Conservation (phyloP, 208 protist genomes). For the Trypanosoma mega region DNA sequence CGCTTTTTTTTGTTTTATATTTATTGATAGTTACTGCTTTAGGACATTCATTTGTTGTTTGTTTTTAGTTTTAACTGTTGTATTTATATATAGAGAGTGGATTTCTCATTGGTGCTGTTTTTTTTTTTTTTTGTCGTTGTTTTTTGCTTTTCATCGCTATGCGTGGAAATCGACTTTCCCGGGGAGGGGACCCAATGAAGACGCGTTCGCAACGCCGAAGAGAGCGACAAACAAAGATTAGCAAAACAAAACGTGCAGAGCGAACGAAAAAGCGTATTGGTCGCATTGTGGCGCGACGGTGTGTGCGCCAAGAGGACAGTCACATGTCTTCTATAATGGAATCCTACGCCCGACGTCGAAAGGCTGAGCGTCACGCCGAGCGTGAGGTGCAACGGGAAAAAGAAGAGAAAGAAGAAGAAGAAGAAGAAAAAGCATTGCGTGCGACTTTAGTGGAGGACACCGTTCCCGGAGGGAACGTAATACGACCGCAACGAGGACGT, state of each 20-base stretch:
- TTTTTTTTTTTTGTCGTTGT: background rate
- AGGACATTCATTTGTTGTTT: slow-evolving; percentile 4
- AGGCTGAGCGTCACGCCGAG: slow-evolving; percentile 68
- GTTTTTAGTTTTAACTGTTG: slow-evolving; percentile 2
- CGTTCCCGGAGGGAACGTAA: no score
- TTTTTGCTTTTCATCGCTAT: slow-evolving; percentile 28
- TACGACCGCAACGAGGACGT: no score
- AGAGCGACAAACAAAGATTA: slow-evolving; percentile 64
- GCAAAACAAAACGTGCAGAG: slow-evolving; percentile 57
- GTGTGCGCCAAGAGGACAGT: slow-evolving; percentile 53
- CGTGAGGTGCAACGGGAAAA: slow-evolving; percentile 22
- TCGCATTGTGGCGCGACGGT: slow-evolving; percentile 52
- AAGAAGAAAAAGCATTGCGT: slow-evolving; percentile 5
- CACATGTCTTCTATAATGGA: slow-evolving; percentile 88
- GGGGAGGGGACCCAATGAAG: slow-evolving; percentile 82
- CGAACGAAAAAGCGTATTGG: slow-evolving; percentile 60
- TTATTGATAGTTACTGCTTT: background rate
- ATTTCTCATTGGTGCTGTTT: background rate
- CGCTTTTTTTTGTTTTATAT: slow-evolving; percentile 16
- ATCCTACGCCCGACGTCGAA: slow-evolving; percentile 76
- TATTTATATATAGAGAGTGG: no score
- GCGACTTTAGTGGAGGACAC: no score
- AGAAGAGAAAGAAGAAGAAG: slow-evolving; percentile 24
- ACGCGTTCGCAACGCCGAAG: slow-evolving; percentile 62
- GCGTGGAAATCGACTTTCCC: slow-evolving; percentile 73